These are phyloP conservation scores for Apiospora pterosperma DNA, from an alignment of 2,329 filamentous ascomycete genomes.

Conservation along the genomic window DNA sequence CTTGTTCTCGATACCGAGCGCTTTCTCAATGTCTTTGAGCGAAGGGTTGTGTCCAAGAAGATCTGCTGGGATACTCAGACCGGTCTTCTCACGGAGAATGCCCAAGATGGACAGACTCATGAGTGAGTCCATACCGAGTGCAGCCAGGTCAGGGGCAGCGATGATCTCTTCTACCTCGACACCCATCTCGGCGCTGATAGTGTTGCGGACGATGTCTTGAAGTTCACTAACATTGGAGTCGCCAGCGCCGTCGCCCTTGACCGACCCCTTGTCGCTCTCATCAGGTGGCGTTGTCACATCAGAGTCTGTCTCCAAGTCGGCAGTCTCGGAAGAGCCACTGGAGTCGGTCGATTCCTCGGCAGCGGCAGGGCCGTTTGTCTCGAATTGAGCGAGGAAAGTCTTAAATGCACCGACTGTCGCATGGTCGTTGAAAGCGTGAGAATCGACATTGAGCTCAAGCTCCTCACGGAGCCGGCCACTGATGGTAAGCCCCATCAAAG, in stretches of 20 bases:
- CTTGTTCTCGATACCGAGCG: slow-evolving; percentile 50
- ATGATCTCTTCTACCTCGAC: slow-evolving; percentile 63
- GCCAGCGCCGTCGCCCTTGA: slow-evolving; percentile 36
- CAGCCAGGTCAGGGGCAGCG: slow-evolving; percentile 50
- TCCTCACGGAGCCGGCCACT: slow-evolving; percentile 55
- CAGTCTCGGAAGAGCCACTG: slow-evolving; percentile 34
- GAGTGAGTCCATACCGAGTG: slow-evolving; percentile 57
- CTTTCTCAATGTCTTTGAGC: slow-evolving; percentile 62
- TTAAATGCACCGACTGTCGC: slow-evolving; percentile 54
- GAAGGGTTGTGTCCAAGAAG: slow-evolving; percentile 60
- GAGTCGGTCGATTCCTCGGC: slow-evolving; percentile 34
- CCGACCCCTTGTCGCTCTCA: slow-evolving; percentile 46
- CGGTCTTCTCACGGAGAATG: slow-evolving; percentile 51
- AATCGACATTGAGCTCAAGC: slow-evolving; percentile 51
- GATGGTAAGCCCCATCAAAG: slow-evolving; percentile 58
- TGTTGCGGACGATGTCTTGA: slow-evolving; percentile 56
- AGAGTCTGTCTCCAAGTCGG: slow-evolving; percentile 45
- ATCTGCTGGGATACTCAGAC: slow-evolving; percentile 52
- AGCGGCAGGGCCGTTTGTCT: slow-evolving; percentile 21
- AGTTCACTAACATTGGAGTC: slow-evolving; percentile 41
- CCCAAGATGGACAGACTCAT: slow-evolving; percentile 55
- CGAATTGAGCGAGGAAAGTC: slow-evolving; percentile 34
- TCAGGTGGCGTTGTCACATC: slow-evolving; percentile 51
- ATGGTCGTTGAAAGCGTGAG: slow-evolving; percentile 51
- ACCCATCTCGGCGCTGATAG: slow-evolving; percentile 69